A percentile compares a stretch with the other conserved stretches of the same genome.
phyloP scores from a whole-genome alignment of 2,329 filamentous ascomycete species.

The Monosporascus ibericus region DNA sequence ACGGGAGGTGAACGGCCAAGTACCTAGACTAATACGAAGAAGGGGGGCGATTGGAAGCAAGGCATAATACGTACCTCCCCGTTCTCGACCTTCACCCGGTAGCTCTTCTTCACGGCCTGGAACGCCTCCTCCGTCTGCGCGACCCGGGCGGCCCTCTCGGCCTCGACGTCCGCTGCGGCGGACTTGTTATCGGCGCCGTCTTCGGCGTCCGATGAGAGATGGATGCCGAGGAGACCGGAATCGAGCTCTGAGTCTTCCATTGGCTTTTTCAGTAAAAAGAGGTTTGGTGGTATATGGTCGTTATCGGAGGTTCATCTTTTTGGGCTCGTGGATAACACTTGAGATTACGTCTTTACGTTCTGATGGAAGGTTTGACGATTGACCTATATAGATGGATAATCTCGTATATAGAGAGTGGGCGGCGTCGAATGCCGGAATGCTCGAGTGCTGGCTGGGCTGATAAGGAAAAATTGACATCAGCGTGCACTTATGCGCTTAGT shows the following conservation, averaged over 20 bases:
- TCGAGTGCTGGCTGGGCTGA: background rate
- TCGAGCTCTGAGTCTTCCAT: constrained; percentile 17
- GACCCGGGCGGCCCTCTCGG: constrained; percentile 10
- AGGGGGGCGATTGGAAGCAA: background rate
- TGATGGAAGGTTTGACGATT: no score
- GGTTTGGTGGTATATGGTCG: no score
- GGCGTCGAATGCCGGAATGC: background rate
- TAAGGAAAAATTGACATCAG: constrained; percentile 17
- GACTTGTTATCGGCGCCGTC: constrained; percentile 11
- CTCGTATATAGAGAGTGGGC: no score
- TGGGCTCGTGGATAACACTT: no score
- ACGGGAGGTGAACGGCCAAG: background rate
- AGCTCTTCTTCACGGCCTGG: constrained; percentile 37
- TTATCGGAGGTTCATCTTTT: background rate
- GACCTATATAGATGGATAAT: no score
- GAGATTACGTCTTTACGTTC: no score
- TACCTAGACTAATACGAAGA: background rate
- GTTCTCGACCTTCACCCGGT: constrained; percentile 46
- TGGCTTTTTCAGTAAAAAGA: no score
- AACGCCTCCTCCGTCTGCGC: constrained; percentile 46
- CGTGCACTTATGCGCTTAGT: constrained; percentile 14
- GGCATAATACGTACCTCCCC: constrained; percentile 38
- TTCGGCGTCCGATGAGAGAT: constrained; percentile 31
- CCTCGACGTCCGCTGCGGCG: constrained; percentile 5
- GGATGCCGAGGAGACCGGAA: constrained; percentile 35